Evolutionary conservation across 169 alveolate genomes (phyloP).

Genomic region (Pseudocohnilembus persalinus): DNA sequence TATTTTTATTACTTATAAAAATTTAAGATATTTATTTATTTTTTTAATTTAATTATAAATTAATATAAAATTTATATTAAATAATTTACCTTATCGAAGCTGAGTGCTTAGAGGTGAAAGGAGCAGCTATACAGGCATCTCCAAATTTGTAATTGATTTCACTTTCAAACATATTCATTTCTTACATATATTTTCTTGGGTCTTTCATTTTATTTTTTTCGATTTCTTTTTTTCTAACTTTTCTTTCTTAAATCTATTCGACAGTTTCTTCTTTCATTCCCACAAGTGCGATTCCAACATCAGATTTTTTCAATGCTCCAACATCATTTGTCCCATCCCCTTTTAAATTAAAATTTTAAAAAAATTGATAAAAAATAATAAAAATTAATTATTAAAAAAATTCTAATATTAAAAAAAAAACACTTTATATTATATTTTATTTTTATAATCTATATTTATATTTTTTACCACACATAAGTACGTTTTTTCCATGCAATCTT

Average conservation of each 20-base stretch:
- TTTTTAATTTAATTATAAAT: too few relatives aligned
- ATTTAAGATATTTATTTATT: too few relatives aligned
- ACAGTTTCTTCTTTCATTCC: conserved; percentile 56
- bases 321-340: conserved; percentile 99
- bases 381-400: too few relatives aligned
- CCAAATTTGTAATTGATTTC: conserved; percentile 86
- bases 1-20: too few relatives aligned
- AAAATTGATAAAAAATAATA: neutral
- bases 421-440: too few relatives aligned
- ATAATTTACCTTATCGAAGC: conserved; percentile 21
- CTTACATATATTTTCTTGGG: conserved; percentile 58
- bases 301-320: conserved; percentile 98
- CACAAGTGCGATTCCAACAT: conserved; percentile 96
- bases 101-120: conserved; percentile 92
- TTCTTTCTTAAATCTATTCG: conserved; percentile 38
- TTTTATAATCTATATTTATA: too few relatives aligned
- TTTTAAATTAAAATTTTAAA: conserved; percentile 4
- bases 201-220: conserved; percentile 50
- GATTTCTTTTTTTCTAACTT: conserved; percentile 44
- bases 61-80: too few relatives aligned
- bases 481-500: conserved; percentile 72
- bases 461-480: conserved; percentile 53
- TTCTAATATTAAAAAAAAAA: too few relatives aligned
- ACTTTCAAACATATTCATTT: conserved; percentile 59
- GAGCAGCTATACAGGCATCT: conserved; percentile 98